phyloP scores from a whole-genome alignment of 306 rosid species.

The Trifolium repens region DNA sequence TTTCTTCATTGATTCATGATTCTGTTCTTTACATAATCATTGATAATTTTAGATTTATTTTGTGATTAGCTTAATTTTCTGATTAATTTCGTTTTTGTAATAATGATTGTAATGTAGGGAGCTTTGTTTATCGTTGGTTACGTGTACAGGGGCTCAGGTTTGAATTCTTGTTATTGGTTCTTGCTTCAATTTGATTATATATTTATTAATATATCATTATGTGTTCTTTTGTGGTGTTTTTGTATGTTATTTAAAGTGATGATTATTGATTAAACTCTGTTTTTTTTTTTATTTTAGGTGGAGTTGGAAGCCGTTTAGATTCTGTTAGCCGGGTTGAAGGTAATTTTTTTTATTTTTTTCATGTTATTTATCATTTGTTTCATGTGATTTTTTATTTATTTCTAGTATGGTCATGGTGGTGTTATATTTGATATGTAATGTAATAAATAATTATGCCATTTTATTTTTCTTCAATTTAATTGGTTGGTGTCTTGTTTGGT shows the following conservation, averaged over 20 bases:
- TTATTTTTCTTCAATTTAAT: not conserved
- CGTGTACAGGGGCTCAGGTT: conserved; percentile 49
- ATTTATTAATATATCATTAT: not conserved
- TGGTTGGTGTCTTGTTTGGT: conserved; percentile 14
- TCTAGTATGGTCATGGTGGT: not conserved
- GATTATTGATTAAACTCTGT: not conserved
- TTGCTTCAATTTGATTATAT: not conserved
- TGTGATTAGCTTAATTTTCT: not conserved
- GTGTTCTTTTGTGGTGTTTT: not conserved
- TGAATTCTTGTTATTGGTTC: not conserved
- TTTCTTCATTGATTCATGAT: not conserved
- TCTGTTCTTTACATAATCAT: not conserved
- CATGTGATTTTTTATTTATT: not conserved
- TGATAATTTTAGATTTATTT: conserved; percentile 16
- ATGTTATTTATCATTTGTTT: conserved; percentile 22
- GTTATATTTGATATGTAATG: conserved; percentile 1
- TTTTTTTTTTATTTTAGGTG: conserved; percentile 49
- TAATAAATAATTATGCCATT: not conserved
- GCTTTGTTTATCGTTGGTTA: conserved; percentile 44
- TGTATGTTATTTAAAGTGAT: not conserved
- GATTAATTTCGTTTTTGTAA: conserved; percentile 21
- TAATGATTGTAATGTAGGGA: conserved; percentile 36
- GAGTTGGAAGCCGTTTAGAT: conserved; percentile 44
- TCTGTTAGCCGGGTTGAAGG: conserved; percentile 69
- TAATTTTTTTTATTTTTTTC: conserved; percentile 20